Conservation (phyloP, 805 yeast genomes). For the Candida qinlingensis region DNA sequence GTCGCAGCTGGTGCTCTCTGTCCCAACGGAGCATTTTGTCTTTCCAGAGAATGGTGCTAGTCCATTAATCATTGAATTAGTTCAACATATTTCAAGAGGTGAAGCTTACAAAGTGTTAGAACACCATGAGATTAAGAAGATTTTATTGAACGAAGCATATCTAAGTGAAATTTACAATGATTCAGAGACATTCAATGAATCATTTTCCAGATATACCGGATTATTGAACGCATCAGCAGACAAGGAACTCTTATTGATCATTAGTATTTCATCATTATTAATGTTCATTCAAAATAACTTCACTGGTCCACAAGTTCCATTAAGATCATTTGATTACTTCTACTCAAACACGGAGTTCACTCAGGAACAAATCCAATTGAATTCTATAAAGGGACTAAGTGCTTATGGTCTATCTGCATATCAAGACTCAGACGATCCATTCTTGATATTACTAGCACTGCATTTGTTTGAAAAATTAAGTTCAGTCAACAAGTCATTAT, state of each 20-base stretch:
- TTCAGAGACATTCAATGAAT: slow-evolving; percentile 9
- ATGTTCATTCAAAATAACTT: slow-evolving; percentile 69
- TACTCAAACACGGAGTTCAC: slow-evolving; percentile 10
- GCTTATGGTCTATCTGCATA: slow-evolving; percentile 71
- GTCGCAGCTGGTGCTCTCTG: not conserved
- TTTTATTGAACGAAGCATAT: not conserved
- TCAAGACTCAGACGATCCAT: slow-evolving; percentile 48
- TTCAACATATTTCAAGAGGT: slow-evolving; percentile 16
- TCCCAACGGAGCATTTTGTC: not conserved
- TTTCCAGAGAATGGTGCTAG: not conserved
- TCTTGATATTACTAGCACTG: slow-evolving; percentile 38
- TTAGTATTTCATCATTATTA: slow-evolving; percentile 58
- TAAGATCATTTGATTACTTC: slow-evolving; percentile 29
- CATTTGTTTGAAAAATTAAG: slow-evolving; percentile 39
- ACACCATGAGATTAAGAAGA: slow-evolving; percentile 1
- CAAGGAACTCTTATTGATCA: slow-evolving; percentile 10
- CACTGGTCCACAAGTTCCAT: slow-evolving; percentile 70
- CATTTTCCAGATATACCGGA: slow-evolving; percentile 1
- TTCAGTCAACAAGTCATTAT: slow-evolving; percentile 24
- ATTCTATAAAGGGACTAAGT: slow-evolving; percentile 35
- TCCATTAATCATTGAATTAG: slow-evolving; percentile 12
- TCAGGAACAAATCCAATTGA: slow-evolving; percentile 14
- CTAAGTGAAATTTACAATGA: not conserved
- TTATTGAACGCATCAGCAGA: not conserved
- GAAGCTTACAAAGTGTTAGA: slow-evolving; percentile 17